phyloP scores from a whole-genome alignment of 2,329 filamentous ascomycete genomes.

The Daldinia sp. region DNA sequence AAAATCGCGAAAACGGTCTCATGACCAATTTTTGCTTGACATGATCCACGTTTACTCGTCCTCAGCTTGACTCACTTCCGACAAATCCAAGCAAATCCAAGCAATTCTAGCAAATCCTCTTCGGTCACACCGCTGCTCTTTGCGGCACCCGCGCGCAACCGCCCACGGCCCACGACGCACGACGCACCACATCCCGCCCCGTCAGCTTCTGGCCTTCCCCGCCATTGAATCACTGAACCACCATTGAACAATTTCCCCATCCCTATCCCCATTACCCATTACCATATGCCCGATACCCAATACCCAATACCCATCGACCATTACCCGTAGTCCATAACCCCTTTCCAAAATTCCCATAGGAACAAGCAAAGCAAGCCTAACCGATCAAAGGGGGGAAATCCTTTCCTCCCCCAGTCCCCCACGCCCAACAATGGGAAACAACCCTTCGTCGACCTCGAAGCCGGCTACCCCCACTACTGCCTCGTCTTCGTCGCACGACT shows the following conservation, averaged over 20 bases:
- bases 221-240: constrained; percentile 30
- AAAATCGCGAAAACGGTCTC: constrained; percentile 46
- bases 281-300: background rate
- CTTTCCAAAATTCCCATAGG: constrained; percentile 20
- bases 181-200: constrained; percentile 41
- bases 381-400: constrained; percentile 30
- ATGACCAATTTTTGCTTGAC: constrained; percentile 48
- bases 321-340: constrained; percentile 17
- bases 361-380: constrained; percentile 22
- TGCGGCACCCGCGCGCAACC: constrained; percentile 15
- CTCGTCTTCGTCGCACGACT: constrained; percentile 48
- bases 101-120: constrained; percentile 20
- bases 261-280: constrained; percentile 25
- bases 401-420: constrained; percentile 33
- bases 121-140: constrained; percentile 41
- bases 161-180: constrained; percentile 23
- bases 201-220: constrained; percentile 44
- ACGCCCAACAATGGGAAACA: constrained; percentile 59
- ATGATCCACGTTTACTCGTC: constrained; percentile 44
- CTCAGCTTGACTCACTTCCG: constrained; percentile 38
- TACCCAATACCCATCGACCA: constrained; percentile 8
- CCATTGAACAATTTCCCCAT: constrained; percentile 18
- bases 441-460: constrained; percentile 58
- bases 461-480: constrained; percentile 52
- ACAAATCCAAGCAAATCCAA: constrained; percentile 14